phyloP scores from a whole-genome alignment of 306 rosid genomes.

The Quercus robur region DNA sequence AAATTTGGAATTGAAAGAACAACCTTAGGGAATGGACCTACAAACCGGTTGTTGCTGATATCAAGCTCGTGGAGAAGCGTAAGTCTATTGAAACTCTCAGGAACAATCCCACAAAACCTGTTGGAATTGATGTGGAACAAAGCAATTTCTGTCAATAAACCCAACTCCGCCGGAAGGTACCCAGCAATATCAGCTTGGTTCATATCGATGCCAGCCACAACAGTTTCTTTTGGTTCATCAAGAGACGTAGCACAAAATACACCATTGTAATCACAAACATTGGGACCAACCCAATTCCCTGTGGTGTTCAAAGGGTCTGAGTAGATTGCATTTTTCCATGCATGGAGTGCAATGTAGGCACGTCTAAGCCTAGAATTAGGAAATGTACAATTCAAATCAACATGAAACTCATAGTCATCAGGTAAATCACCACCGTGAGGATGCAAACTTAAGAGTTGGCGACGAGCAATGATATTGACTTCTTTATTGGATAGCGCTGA shows the following conservation, averaged over 20 bases:
- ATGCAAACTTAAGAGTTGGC: conserved; percentile 46
- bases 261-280: conserved; percentile 73
- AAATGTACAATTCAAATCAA: conserved; percentile 14
- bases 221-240: conserved; percentile 36
- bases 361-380: conserved; percentile 33
- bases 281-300: conserved; percentile 53
- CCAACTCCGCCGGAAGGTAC: conserved; percentile 58
- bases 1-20: conserved; percentile 38
- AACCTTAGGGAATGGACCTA: conserved; percentile 54
- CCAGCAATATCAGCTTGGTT: conserved; percentile 86
- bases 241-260: conserved; percentile 56
- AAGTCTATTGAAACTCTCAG: conserved; percentile 46
- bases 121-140: conserved; percentile 67
- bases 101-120: conserved; percentile 73
- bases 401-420: conserved; percentile 12
- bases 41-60: conserved; percentile 77
- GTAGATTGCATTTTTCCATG: conserved; percentile 57
- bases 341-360: conserved; percentile 71
- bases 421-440: conserved; percentile 45
- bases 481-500: conserved; percentile 46
- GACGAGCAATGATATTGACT: conserved; percentile 42
- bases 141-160: conserved; percentile 57
- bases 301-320: conserved; percentile 68
- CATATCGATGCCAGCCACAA: conserved; percentile 79
- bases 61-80: conserved; percentile 54